These are phyloP conservation scores for Metschnikowia baotianmanensis DNA, from an alignment of 805 yeast species.

Conservation along the genomic window DNA sequence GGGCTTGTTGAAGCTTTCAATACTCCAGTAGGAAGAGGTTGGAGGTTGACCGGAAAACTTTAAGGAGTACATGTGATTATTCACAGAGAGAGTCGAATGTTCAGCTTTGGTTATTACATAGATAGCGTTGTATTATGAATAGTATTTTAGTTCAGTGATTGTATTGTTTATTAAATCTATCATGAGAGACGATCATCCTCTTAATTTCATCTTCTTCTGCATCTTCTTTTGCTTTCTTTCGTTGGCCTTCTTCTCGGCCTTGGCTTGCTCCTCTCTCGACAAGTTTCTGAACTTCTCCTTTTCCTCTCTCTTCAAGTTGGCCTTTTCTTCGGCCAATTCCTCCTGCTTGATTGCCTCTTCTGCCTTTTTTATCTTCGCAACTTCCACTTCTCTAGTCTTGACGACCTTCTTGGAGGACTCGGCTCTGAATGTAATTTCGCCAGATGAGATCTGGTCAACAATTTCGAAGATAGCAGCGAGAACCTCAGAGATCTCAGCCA, in stretches of 20 bases:
- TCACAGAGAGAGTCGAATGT: background rate
- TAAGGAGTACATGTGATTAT: background rate
- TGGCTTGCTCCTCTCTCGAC: constrained; percentile 76
- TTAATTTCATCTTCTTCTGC: constrained; percentile 57
- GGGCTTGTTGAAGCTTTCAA: constrained; percentile 52
- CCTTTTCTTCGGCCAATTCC: constrained; percentile 64
- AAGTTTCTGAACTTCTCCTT: constrained; percentile 56
- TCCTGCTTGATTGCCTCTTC: constrained; percentile 66
- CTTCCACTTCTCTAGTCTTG: constrained; percentile 74
- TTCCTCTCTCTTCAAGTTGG: constrained; percentile 64
- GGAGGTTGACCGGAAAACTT: constrained; percentile 53
- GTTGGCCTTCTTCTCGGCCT: constrained; percentile 70
- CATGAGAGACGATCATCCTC: constrained; percentile 24
- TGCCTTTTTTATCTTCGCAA: constrained; percentile 64
- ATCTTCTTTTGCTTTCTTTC: constrained; percentile 80
- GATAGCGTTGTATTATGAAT: background rate
- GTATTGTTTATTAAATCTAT: too few species aligned
- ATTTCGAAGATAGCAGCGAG: constrained; percentile 56
- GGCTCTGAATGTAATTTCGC: constrained; percentile 55
- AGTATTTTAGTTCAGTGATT: too few species aligned
- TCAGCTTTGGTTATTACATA: background rate
- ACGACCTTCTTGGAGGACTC: constrained; percentile 76
- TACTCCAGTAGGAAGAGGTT: constrained; percentile 56
- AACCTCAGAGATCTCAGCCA: constrained; percentile 47
- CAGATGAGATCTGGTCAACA: constrained; percentile 56